A percentile compares a stretch with the other conserved stretches of the same genome.
phyloP scores from a whole-genome alignment of 2,329 filamentous ascomycete species.

The Orbilia blumenaviensis region DNA sequence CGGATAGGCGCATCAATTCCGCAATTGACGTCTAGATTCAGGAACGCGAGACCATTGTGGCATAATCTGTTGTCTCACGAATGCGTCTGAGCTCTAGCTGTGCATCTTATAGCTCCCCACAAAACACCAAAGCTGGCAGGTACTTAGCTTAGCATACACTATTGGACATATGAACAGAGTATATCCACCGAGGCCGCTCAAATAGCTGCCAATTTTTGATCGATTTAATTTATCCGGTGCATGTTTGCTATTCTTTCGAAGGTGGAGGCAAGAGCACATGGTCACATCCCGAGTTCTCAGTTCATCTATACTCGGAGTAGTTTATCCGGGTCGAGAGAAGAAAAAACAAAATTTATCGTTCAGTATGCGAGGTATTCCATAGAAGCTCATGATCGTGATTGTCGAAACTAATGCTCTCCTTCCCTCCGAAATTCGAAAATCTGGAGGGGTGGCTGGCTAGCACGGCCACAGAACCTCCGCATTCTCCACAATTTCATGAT shows the following conservation, averaged over 20 bases:
- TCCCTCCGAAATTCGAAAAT: background rate
- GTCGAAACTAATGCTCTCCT: background rate
- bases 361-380: background rate
- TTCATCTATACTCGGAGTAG: background rate
- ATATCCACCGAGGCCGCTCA: background rate
- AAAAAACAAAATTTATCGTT: background rate
- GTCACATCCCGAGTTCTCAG: slow-evolving; percentile 1
- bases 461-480: slow-evolving; percentile 39
- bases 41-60: background rate
- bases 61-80: background rate
- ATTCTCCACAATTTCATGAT: slow-evolving; percentile 24
- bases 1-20: background rate
- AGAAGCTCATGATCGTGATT: background rate
- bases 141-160: too few relatives aligned
- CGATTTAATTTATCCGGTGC: slow-evolving; percentile 22
- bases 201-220: background rate
- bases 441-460: background rate
- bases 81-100: background rate
- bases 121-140: background rate
- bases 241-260: background rate
- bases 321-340: slow-evolving; percentile 13
- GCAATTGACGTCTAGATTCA: background rate
- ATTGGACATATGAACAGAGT: background rate
- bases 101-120: slow-evolving; percentile 2
- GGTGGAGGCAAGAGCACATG: slow-evolving; percentile 16